phyloP scores from a whole-genome alignment of 441 rosid genomes.

The Melastoma candidum region DNA sequence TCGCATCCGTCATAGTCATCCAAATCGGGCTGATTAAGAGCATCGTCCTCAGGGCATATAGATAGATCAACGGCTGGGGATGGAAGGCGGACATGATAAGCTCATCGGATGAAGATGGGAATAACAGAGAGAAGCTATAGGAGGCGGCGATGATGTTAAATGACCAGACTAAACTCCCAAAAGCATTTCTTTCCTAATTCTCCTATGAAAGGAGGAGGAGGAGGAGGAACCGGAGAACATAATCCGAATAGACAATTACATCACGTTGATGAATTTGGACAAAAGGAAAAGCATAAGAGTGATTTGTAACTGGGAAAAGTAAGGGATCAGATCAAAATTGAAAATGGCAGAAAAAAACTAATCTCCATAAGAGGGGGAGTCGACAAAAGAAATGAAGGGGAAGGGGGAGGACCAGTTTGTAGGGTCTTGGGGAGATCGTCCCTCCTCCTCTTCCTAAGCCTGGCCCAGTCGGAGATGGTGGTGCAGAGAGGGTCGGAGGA shows the following conservation, averaged over 20 bases:
- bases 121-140: neutral
- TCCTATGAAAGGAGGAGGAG: too few species aligned
- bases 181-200: too few species aligned
- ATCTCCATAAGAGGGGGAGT: too few species aligned
- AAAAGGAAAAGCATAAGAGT: too few species aligned
- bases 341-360: too few species aligned
- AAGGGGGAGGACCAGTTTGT: slow-evolving; percentile 39
- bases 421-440: slow-evolving; percentile 48
- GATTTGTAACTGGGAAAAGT: too few species aligned
- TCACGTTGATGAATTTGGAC: neutral
- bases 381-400: too few species aligned
- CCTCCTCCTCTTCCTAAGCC: slow-evolving; percentile 72
- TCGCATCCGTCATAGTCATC: slow-evolving; percentile 73
- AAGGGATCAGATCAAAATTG: too few species aligned
- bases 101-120: neutral
- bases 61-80: slow-evolving; percentile 39
- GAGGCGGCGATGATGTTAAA: too few species aligned
- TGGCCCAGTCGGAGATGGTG: slow-evolving; percentile 84
- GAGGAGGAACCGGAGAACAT: too few species aligned
- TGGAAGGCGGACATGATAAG: slow-evolving; percentile 2
- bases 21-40: slow-evolving; percentile 66
- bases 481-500: slow-evolving; percentile 34
- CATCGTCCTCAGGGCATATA: slow-evolving; percentile 68
- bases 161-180: too few species aligned
- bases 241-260: too few species aligned